phyloP scores from a whole-genome alignment of 2,329 filamentous ascomycete species.

The Huntiella bhutanensis region DNA sequence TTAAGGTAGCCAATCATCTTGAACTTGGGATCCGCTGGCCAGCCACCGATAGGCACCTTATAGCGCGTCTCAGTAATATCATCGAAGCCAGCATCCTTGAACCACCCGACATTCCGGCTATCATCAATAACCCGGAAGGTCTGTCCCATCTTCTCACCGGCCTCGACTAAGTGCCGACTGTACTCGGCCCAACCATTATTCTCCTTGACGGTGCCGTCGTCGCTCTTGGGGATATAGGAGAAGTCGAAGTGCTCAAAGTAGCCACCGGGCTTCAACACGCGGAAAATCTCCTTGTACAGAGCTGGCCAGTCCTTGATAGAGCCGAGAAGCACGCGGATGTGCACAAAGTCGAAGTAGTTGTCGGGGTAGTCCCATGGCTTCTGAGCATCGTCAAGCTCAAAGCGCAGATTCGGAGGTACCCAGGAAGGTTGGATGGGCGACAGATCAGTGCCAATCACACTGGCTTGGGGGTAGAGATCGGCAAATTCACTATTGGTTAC shows the following conservation, averaged over 20 bases:
- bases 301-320: conserved; percentile 35
- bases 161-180: conserved; percentile 16
- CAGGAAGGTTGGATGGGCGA: conserved; percentile 35
- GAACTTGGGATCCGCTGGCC: conserved; percentile 25
- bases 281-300: conserved; percentile 30
- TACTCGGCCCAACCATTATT: conserved; percentile 16
- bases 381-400: conserved; percentile 43
- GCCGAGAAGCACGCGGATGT: conserved; percentile 31
- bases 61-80: conserved; percentile 14
- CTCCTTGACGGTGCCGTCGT: conserved; percentile 17
- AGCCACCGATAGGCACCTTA: conserved; percentile 24
- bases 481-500: conserved; percentile 25
- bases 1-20: conserved; percentile 26
- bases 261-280: conserved; percentile 37
- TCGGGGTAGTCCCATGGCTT: conserved; percentile 26
- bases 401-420: conserved; percentile 41
- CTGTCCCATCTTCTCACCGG: conserved; percentile 17
- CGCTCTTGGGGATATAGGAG: conserved; percentile 22
- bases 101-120: conserved; percentile 12
- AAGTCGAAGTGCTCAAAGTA: conserved; percentile 20
- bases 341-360: conserved; percentile 37
- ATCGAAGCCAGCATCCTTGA: conserved; percentile 16
- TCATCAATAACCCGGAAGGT: conserved; percentile 16
- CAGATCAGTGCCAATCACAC: conserved; percentile 35
- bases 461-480: conserved; percentile 24